Evolutionary conservation across 192 early-diverging fungal genomes (phyloP).

Genomic region (Coemansia sp.): DNA sequence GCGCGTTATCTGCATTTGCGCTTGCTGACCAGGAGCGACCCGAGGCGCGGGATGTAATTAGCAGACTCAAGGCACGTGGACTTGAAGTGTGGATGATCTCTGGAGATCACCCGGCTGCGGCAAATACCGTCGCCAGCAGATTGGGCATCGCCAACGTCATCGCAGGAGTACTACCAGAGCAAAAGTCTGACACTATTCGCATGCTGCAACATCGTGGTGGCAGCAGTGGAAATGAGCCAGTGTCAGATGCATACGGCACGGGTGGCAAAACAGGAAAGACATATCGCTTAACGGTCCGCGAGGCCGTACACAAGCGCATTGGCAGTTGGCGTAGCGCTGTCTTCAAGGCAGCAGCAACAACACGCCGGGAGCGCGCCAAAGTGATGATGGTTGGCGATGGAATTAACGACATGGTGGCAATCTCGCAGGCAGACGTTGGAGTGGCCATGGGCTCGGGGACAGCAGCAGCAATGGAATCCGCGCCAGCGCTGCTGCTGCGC

Average conservation of each 20-base stretch:
- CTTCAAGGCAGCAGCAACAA: not conserved
- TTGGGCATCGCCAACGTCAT: constrained; percentile 87
- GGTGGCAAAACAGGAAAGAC: not conserved
- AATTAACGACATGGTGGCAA: constrained; percentile 91
- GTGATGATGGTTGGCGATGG: constrained; percentile 96
- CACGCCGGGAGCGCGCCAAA: constrained; percentile 36
- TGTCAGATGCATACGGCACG: not conserved
- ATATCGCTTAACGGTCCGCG: not conserved
- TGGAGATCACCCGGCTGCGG: constrained; percentile 84
- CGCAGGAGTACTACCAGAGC: constrained; percentile 85
- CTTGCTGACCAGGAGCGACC: constrained; percentile 84
- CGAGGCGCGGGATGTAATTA: constrained; percentile 71
- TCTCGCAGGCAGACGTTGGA: constrained; percentile 86
- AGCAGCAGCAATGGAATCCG: constrained; percentile 87
- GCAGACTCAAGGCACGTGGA: constrained; percentile 67
- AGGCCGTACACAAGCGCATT: not conserved
- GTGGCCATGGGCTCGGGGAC: constrained; percentile 89
- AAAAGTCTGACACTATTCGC: constrained; percentile 77
- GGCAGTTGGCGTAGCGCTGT: not conserved
- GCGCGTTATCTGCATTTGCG: constrained; percentile 65
- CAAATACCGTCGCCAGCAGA: constrained; percentile 72
- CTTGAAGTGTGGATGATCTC: constrained; percentile 88
- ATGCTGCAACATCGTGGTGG: constrained; percentile 60
- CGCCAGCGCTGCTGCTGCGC: constrained; percentile 78
- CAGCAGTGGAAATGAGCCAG: not conserved